These are phyloP conservation scores for Physocladia obscura DNA, from an alignment of 192 early-diverging fungal species.

Conservation along the genomic window DNA sequence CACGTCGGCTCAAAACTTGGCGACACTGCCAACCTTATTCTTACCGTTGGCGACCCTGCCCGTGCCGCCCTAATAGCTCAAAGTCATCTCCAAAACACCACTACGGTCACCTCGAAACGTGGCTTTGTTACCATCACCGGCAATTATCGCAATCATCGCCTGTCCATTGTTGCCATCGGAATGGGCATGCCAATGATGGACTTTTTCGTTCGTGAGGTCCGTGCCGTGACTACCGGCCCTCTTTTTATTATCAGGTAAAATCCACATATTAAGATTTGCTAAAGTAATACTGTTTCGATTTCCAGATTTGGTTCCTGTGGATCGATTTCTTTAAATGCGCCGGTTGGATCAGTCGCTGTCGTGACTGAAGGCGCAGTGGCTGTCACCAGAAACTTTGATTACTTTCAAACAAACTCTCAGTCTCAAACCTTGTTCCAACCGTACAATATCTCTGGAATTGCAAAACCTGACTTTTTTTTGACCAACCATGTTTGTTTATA, in stretches of 20 bases:
- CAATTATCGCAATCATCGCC: constrained; percentile 67
- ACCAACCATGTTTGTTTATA: constrained; percentile 32
- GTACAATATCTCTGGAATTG: constrained; percentile 66
- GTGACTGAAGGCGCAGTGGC: constrained; percentile 60
- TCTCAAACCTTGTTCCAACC: constrained; percentile 32
- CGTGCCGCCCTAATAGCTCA: constrained; percentile 67
- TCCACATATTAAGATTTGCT: neutral
- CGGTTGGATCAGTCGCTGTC: constrained; percentile 68
- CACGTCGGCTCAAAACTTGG: constrained; percentile 76
- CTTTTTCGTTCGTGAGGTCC: constrained; percentile 84
- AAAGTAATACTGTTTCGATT: neutral
- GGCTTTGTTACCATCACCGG: constrained; percentile 88
- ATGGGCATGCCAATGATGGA: constrained; percentile 89
- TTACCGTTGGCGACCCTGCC: constrained; percentile 84
- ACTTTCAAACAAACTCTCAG: constrained; percentile 51
- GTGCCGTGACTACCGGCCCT: constrained; percentile 75
- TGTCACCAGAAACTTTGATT: constrained; percentile 72
- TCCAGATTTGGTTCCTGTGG: constrained; percentile 80
- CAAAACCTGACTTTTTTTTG: constrained; percentile 62
- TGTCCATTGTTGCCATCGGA: constrained; percentile 83
- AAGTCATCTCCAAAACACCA: constrained; percentile 54
- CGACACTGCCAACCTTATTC: constrained; percentile 80
- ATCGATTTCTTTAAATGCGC: constrained; percentile 53
- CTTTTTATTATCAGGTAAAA: constrained; percentile 67
- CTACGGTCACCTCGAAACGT: constrained; percentile 66